Conservation (phyloP, 2,329 filamentous ascomycete genomes). For the Cryphonectria nitschkei region DNA sequence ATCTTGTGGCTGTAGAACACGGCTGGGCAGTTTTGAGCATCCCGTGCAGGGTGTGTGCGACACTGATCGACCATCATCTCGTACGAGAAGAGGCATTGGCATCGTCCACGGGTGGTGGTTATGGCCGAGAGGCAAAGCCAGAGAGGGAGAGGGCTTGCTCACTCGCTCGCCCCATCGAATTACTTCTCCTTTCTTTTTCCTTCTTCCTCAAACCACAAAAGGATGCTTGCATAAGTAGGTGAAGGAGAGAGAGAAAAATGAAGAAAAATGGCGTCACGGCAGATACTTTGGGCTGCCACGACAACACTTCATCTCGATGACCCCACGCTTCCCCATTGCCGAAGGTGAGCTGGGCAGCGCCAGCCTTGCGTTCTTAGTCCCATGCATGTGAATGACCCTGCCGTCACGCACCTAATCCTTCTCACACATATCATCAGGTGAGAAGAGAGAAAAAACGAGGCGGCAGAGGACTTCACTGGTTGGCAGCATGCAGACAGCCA, state of each 20-base stretch:
- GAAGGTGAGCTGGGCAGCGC: not conserved
- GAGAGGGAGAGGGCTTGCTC: not conserved
- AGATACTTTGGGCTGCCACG: not conserved
- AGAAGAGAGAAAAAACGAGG: not conserved
- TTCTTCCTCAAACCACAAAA: not conserved
- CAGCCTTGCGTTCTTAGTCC: not conserved
- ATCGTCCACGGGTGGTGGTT: not conserved
- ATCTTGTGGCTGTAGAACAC: not conserved
- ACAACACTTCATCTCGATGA: not conserved
- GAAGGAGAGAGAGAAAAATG: not conserved
- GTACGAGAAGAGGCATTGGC: not conserved
- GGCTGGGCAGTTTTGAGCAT: not conserved
- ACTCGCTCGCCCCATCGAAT: not conserved
- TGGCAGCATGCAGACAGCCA: not conserved
- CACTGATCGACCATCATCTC: not conserved
- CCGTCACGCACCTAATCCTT: not conserved
- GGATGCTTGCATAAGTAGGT: not conserved
- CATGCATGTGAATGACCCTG: not conserved
- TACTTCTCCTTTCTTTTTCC: no score
- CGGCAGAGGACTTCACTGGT: not conserved
- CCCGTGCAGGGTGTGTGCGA: not conserved
- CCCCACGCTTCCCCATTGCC: not conserved
- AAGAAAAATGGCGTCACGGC: not conserved
- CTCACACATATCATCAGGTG: not conserved
- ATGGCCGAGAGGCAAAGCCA: not conserved